Base-by-base conservation (phyloP, 2,329 filamentous ascomycete genomes). In the Aspergillus hortae region DNA sequence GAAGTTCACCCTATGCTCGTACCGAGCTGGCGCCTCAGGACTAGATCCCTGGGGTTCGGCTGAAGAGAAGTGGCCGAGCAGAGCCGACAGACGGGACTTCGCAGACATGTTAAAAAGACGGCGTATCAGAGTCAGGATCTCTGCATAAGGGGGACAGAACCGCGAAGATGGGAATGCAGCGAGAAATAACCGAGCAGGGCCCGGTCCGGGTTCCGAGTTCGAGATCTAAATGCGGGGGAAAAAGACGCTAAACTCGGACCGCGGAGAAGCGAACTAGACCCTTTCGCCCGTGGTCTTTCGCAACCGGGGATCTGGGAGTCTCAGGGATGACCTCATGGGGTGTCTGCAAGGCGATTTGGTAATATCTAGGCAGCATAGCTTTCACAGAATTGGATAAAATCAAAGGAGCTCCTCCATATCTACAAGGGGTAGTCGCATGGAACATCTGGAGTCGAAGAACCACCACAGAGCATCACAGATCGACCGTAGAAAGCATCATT, bases 1-100 rank as follows among this genome's bases (percentile, higher is more conserved):
- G 58, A 74, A 60, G 47, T 72, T 75, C 50, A 72, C 68, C 47
- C 66, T 71, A 44, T 68, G 67, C 49, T 69, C 61, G 41, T 61
- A 53, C 4, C 61, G 38, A 15, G 46, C 40, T 5, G 48, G 49
- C n/a, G 51, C 40, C 12, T 48, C 32, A 36, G 48, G 25, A 30
- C 43, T 51, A 23, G 46, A 15, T 10, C 21, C 35, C 21, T 51
- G 57, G 42, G 60, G 44, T 12, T 72, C 69, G 45, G 55, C 43
- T 35, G 60, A 56, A 30, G 56, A 41, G 17, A 70, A 58, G 47
- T 71, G 67, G 46, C 63, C 61, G 6, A 68, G 57, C 25, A 70
- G 48, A 44, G 62, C 62, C 19, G 63, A 65, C 36, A 69, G 57
- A 14, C 65, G 61, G 48, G 55, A 55, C 30, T 60, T 64, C 17